A percentile compares a stretch with the other conserved stretches of the same genome.
Evolutionary conservation across 2,329 filamentous ascomycete species (phyloP).

Genomic region (Sordariomycetes sp.): DNA sequence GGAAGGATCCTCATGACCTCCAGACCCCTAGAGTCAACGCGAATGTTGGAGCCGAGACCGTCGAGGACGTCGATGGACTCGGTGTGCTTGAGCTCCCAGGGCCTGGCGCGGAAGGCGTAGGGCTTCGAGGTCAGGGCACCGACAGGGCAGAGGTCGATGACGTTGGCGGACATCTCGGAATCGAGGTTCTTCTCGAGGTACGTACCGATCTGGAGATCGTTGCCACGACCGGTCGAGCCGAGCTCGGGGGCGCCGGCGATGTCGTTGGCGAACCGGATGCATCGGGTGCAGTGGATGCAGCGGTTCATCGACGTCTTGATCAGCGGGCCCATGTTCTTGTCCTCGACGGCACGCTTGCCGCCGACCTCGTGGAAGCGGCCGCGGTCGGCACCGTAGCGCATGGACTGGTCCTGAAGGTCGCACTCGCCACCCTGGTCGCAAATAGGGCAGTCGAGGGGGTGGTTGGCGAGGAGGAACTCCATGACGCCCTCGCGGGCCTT

Average conservation of each 20-base stretch:
- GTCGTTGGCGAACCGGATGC: conserved; percentile 95
- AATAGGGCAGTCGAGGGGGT: conserved; percentile 90
- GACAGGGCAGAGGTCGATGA: conserved; percentile 96
- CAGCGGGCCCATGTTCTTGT: conserved; percentile 97
- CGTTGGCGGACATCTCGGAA: conserved; percentile 89
- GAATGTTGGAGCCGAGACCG: conserved; percentile 85
- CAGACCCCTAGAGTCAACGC: conserved; percentile 81
- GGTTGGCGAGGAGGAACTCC: conserved; percentile 95
- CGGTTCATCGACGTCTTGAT: conserved; percentile 99
- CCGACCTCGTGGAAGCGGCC: conserved; percentile 92
- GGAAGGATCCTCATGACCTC: conserved; percentile 94
- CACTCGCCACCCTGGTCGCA: conserved; percentile 99
- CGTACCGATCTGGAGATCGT: conserved; percentile 95
- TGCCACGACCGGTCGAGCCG: conserved; percentile 87
- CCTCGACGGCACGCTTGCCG: conserved; percentile 95
- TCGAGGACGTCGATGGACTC: conserved; percentile 94
- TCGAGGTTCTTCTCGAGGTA: conserved; percentile 92
- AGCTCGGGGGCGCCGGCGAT: conserved; percentile 91
- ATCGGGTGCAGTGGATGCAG: conserved; percentile 98
- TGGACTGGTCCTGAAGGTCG: conserved; percentile 97
- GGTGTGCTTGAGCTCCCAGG: conserved; percentile 93
- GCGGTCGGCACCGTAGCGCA: conserved; percentile 93
- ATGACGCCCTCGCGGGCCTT: conserved; percentile 98
- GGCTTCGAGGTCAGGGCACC: conserved; percentile 95
- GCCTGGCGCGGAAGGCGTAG: conserved; percentile 90